Base-by-base conservation (phyloP, 805 yeast genomes). In the Martiniozyma abietophila region DNA sequence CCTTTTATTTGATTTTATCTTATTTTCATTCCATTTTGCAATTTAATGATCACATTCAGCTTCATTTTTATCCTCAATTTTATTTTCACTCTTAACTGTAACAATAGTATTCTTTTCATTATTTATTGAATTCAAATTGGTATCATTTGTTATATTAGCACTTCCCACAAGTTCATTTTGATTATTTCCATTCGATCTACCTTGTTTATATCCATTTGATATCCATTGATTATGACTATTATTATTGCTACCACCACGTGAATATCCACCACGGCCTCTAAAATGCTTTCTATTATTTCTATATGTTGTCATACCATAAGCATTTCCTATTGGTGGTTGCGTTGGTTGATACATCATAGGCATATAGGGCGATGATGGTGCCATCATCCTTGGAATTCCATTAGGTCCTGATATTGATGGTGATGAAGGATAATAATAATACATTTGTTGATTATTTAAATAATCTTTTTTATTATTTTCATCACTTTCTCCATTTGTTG, bases 401-500 rank as follows among this genome's bases (percentile, higher is more conserved):
- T 9, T 22, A 12, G 22, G 17, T 11, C 20, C 18, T 16, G n/a
- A 8, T 5, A 26, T 15, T 18, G 31, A 26, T 5, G 29, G 14
- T 6, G 25, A n/a, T 18, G 28, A n/a, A 9, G 19, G 8, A 21
- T 26, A 23, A 11, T 18, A 27, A n/a, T 27, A 27, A 18, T 12
- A 35, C 27, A 17, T 25, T 24, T 27, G 39, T 30, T 26, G 39
- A 9, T n/a, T n/a, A n/a, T n/a, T n/a, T n/a, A n/a, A n/a, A n/a
- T n/a, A n/a, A n/a, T n/a, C n/a, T n/a, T n/a, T n/a, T n/a, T 29
- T 29, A 21, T 21, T 15, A 10, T 29, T 14, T 17, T 4, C 24
- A 18, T 21, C 14, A 2, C 32, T 38, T 9, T 51, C 54, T 21
- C 45, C 49, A 10, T 50, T 53, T 10, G 54, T 46, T 19, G 42